Evolutionary conservation across 2,329 filamentous ascomycete species (phyloP).

Genomic region (Stemphylium vesicarium): DNA sequence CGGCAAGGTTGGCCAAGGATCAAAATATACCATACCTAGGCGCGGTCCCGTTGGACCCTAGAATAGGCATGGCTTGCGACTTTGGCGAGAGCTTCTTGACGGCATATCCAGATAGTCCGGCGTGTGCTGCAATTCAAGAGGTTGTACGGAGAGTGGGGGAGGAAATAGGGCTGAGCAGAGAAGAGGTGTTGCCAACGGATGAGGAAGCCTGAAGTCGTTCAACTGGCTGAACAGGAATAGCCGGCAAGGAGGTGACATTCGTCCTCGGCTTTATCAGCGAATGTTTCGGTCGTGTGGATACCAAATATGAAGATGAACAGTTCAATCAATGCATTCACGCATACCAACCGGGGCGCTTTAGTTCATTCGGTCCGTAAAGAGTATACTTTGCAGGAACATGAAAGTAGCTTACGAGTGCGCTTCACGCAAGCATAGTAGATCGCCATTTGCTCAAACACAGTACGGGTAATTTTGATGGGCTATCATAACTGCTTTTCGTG

Average conservation of each 20-base stretch:
- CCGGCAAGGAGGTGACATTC: too few species aligned
- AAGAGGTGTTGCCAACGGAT: slow-evolving; percentile 37
- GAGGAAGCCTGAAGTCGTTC: slow-evolving; percentile 14
- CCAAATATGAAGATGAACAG: too few species aligned
- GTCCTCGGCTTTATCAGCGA: too few species aligned
- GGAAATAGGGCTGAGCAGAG: slow-evolving; percentile 40
- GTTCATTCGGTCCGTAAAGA: neutral
- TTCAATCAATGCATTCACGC: neutral
- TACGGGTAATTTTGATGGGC: neutral
- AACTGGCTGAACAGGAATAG: neutral
- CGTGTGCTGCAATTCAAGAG: slow-evolving; percentile 78
- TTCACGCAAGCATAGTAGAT: slow-evolving; percentile 11
- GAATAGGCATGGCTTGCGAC: slow-evolving; percentile 96
- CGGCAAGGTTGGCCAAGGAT: slow-evolving; percentile 78
- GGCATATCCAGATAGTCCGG: slow-evolving; percentile 89
- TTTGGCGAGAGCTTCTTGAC: slow-evolving; percentile 98
- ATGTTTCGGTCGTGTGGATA: too few species aligned
- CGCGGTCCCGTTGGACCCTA: slow-evolving; percentile 86
- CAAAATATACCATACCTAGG: slow-evolving; percentile 89
- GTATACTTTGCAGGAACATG: neutral
- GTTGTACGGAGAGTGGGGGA: slow-evolving; percentile 77
- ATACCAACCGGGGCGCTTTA: neutral
- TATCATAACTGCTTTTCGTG: neutral
- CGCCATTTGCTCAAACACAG: neutral
- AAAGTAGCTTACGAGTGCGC: neutral